Evolutionary conservation across 495 filamentous ascomycete species (phyloP).

Genomic region (Sabuloglossum arenarium): DNA sequence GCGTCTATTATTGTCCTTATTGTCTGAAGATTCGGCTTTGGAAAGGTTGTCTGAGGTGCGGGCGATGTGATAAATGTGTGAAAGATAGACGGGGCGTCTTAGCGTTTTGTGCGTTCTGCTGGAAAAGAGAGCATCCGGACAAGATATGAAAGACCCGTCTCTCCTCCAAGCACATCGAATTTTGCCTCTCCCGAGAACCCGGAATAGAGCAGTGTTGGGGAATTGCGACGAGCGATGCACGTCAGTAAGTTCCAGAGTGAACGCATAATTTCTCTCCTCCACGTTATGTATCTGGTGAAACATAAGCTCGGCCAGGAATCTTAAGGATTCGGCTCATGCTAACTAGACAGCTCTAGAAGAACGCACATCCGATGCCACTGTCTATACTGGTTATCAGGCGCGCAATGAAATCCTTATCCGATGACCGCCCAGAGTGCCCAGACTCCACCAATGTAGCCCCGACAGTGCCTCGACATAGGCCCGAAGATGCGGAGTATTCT

Average conservation of each 20-base stretch:
- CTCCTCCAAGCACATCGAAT: background rate
- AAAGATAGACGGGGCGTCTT: background rate
- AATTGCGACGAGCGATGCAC: background rate
- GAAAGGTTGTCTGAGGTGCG: background rate
- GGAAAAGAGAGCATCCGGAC: background rate
- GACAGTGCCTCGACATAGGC: no score
- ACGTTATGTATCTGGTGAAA: background rate
- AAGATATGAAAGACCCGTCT: background rate
- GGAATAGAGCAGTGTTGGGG: background rate
- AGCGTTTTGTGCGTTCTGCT: background rate
- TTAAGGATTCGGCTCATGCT: background rate
- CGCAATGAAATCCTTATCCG: background rate
- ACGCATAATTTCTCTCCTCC: background rate
- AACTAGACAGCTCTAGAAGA: background rate
- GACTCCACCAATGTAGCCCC: no score
- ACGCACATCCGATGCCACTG: background rate
- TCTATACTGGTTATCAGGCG: background rate
- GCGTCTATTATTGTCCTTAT: background rate
- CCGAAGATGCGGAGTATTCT: no score
- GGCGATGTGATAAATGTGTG: background rate
- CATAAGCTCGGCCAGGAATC: background rate
- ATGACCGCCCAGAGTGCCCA: background rate
- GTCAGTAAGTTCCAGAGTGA: background rate
- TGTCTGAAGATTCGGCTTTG: background rate
- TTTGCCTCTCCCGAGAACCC: background rate